phyloP scores from a whole-genome alignment of 2,329 filamentous ascomycete genomes.

The Alternaria conjuncta region DNA sequence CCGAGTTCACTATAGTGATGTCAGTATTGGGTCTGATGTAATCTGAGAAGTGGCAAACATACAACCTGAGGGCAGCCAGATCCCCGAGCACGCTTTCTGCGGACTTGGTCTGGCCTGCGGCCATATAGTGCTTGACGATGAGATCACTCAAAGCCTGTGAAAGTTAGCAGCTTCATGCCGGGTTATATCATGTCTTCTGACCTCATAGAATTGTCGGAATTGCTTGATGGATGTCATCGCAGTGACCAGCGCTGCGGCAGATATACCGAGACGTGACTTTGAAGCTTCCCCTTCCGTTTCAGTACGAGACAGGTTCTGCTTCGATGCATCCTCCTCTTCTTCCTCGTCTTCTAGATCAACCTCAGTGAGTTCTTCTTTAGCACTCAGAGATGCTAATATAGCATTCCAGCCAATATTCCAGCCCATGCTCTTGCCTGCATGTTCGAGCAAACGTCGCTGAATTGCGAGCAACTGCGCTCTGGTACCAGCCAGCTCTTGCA shows the following conservation, averaged over 20 bases:
- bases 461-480: constrained; percentile 83
- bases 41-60: constrained; percentile 12
- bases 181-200: constrained; percentile 9
- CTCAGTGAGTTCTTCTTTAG: constrained; percentile 43
- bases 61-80: constrained; percentile 81
- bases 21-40: constrained; percentile 8
- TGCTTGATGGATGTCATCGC: constrained; percentile 46
- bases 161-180: constrained; percentile 34
- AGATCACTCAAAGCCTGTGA: constrained; percentile 84
- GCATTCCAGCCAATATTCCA: constrained; percentile 79
- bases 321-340: constrained; percentile 20
- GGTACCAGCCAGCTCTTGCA: constrained; percentile 81
- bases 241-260: constrained; percentile 35
- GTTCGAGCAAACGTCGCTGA: constrained; percentile 79
- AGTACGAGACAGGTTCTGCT: neutral
- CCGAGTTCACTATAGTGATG: constrained; percentile 59
- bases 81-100: constrained; percentile 81
- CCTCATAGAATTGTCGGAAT: constrained; percentile 52
- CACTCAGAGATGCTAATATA: constrained; percentile 32
- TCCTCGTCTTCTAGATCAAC: constrained; percentile 44
- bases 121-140: constrained; percentile 80
- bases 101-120: constrained; percentile 79
- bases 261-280: constrained; percentile 37
- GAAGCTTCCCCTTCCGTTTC: constrained; percentile 2
- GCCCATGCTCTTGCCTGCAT: constrained; percentile 71